Evolutionary conservation across 768 basidiomycete genomes (phyloP).

Genomic region (Rhodotorula paludigena): DNA sequence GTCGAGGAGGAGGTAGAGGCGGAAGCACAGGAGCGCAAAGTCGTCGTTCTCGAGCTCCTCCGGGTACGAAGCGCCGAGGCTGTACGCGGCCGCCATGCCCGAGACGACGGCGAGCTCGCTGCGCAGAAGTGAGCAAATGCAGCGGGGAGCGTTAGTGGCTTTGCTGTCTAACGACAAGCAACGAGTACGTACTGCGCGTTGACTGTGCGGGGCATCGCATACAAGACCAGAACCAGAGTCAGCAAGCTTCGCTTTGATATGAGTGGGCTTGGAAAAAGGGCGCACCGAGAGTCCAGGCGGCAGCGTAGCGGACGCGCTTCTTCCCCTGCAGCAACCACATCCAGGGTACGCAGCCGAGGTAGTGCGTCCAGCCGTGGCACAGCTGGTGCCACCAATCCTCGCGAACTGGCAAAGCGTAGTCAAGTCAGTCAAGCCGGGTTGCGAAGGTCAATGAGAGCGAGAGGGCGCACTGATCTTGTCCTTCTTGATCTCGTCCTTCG

Average conservation of each 20-base stretch:
- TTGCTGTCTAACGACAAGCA: too few species aligned
- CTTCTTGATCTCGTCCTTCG: conserved; percentile 48
- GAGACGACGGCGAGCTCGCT: conserved; percentile 47
- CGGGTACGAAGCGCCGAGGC: conserved; percentile 49
- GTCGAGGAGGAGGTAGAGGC: conserved; percentile 45
- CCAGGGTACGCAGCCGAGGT: conserved; percentile 47
- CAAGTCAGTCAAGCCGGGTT: not conserved
- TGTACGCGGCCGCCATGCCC: conserved; percentile 50
- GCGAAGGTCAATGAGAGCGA: too few species aligned
- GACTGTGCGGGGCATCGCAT: too few species aligned
- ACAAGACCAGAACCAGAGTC: too few species aligned
- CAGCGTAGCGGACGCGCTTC: conserved; percentile 47
- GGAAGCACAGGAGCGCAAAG: conserved; percentile 48
- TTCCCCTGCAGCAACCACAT: conserved; percentile 48
- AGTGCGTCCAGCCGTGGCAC: conserved; percentile 45
- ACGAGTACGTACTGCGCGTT: conserved; percentile 38
- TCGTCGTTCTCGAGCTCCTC: conserved; percentile 48
- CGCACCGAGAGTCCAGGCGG: conserved; percentile 48
- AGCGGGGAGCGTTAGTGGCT: not conserved
- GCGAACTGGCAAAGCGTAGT: conserved; percentile 36
- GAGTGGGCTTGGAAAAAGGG: not conserved
- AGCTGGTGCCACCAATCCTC: conserved; percentile 50
- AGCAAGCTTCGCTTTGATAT: too few species aligned
- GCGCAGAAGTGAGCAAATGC: not conserved
- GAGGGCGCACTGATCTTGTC: conserved; percentile 45